Evolutionary conservation across 78 protist genomes (phyloP).

Genomic region (Dictyostelium capitatum): DNA sequence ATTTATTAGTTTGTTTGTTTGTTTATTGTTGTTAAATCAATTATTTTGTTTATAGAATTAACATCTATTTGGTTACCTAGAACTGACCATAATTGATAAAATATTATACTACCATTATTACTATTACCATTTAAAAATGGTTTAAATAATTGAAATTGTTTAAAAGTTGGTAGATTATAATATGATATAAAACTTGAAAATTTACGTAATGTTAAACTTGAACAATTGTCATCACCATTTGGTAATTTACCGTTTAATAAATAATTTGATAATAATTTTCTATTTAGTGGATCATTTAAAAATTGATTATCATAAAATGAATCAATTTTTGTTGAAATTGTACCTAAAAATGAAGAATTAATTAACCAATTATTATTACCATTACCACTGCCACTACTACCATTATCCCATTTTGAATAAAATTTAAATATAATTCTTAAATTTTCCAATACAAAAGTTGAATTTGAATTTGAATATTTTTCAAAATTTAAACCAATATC

Average conservation of each 20-base stretch:
- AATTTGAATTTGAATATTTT: background rate
- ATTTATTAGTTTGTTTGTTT: too few species aligned
- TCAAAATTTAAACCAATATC: slow-evolving; percentile 2
- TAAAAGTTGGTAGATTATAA: slow-evolving; percentile 3
- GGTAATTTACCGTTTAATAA: slow-evolving; percentile 13
- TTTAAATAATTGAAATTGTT: slow-evolving; percentile 3
- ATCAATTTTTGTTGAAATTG: slow-evolving; percentile 21
- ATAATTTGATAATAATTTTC: slow-evolving; percentile 14
- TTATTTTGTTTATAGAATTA: slow-evolving; percentile 10
- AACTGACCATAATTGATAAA: slow-evolving; percentile 7
- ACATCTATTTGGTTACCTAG: background rate
- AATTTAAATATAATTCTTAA: slow-evolving; percentile 13
- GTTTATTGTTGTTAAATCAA: background rate
- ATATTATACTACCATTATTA: background rate
- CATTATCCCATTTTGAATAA: slow-evolving; percentile 3
- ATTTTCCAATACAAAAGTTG: slow-evolving; percentile 1
- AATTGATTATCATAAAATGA: background rate
- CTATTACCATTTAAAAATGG: background rate
- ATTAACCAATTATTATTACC: background rate
- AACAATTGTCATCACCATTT: background rate
- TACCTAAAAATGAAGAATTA: background rate
- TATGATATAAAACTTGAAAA: slow-evolving; percentile 2
- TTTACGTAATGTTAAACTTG: background rate
- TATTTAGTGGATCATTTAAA: background rate
- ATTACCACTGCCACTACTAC: background rate